Percentiles rank a stretch among this genome's conserved stretches.
phyloP scores from a whole-genome alignment of 371 early-diverging fungal species.

The Batrachochytrium dendrobatidis region DNA sequence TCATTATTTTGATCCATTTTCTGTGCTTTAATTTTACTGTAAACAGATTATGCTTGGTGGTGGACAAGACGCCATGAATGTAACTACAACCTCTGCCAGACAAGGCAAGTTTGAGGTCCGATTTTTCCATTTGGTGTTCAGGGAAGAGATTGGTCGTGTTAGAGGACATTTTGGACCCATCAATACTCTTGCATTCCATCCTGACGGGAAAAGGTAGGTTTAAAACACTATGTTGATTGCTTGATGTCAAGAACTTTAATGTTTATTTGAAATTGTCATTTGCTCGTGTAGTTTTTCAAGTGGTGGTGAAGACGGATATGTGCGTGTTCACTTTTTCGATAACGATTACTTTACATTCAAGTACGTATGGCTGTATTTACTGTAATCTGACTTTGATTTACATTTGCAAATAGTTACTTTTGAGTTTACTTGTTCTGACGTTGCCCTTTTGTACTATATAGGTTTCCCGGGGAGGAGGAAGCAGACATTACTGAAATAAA shows the following conservation, averaged over 20 bases:
- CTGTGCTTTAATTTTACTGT: not conserved
- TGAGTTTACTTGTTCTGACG: too few species aligned
- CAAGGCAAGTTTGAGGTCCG: conserved; percentile 98
- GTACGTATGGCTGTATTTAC: conserved; percentile 19
- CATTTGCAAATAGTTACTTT: too few species aligned
- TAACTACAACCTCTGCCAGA: conserved; percentile 88
- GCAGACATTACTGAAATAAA: too few species aligned
- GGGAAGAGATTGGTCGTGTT: conserved; percentile 95
- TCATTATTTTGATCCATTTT: not conserved
- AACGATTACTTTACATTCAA: conserved; percentile 91
- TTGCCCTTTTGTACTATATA: too few species aligned
- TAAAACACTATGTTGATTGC: not conserved
- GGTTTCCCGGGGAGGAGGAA: too few species aligned
- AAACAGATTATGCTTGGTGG: conserved; percentile 48
- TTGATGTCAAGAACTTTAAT: not conserved
- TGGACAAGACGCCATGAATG: conserved; percentile 86
- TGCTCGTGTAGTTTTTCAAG: conserved; percentile 67
- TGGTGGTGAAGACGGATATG: conserved; percentile 97
- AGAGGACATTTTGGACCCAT: conserved; percentile 99
- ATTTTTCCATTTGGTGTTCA: conserved; percentile 96
- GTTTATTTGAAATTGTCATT: not conserved
- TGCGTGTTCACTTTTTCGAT: conserved; percentile 95
- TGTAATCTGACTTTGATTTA: too few species aligned
- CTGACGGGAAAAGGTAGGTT: conserved; percentile 71
- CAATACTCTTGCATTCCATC: conserved; percentile 97